These are phyloP conservation scores for Byssothecium circinans DNA, from an alignment of 2,329 filamentous ascomycete genomes.

Conservation along the genomic window DNA sequence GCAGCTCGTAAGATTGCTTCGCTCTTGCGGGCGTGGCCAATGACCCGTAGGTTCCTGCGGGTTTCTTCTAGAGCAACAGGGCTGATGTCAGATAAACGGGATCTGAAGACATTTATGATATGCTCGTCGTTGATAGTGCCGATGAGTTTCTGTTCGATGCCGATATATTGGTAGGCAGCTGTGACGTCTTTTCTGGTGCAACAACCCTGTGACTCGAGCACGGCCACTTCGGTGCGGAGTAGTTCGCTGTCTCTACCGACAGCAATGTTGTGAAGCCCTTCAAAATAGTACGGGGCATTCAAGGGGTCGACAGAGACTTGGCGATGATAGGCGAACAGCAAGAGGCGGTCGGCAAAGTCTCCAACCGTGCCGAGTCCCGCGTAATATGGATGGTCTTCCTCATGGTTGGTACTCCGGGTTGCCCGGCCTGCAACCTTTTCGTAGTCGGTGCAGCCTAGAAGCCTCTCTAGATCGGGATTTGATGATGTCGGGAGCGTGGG, in stretches of 20 bases:
- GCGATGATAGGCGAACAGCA: slow-evolving; percentile 64
- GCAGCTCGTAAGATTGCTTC: slow-evolving; percentile 60
- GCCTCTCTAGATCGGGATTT: slow-evolving; percentile 42
- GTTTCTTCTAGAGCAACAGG: slow-evolving; percentile 58
- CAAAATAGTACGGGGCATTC: slow-evolving; percentile 63
- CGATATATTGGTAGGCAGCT: slow-evolving; percentile 62
- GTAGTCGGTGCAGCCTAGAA: slow-evolving; percentile 43
- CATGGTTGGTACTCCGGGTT: slow-evolving; percentile 30
- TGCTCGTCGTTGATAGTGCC: slow-evolving; percentile 56
- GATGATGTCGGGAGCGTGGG: slow-evolving; percentile 41
- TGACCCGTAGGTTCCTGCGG: slow-evolving; percentile 59
- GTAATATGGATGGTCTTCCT: slow-evolving; percentile 53
- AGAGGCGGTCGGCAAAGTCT: slow-evolving; percentile 63
- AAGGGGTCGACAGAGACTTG: slow-evolving; percentile 60
- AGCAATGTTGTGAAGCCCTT: slow-evolving; percentile 65
- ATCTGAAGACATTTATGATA: slow-evolving; percentile 64
- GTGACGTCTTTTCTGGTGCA: slow-evolving; percentile 59
- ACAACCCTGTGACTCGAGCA: slow-evolving; percentile 61
- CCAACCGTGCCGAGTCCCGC: slow-evolving; percentile 64
- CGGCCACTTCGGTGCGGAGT: slow-evolving; percentile 60
- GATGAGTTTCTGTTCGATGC: slow-evolving; percentile 49
- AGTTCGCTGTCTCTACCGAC: slow-evolving; percentile 57
- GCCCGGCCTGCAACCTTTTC: slow-evolving; percentile 25
- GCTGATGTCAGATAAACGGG: slow-evolving; percentile 59
- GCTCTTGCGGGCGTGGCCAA: slow-evolving; percentile 62